Evolutionary conservation across 352 stramenopile genomes (phyloP).

Genomic region (Pythium myriotylum): DNA sequence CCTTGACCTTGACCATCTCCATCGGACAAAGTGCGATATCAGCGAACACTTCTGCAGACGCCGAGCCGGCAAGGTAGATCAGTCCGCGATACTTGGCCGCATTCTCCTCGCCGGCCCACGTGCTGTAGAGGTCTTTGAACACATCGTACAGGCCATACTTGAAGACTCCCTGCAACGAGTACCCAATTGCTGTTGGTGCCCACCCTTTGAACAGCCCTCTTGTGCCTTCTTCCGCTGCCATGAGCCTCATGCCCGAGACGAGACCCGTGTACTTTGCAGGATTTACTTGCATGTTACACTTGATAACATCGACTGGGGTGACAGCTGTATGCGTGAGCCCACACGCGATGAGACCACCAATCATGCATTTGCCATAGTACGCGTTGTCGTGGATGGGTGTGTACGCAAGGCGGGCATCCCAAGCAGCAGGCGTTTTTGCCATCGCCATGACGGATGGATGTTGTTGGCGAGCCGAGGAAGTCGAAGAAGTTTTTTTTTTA

Average conservation of each 20-base stretch:
- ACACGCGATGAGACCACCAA: slow-evolving; percentile 92
- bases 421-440: no score
- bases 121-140: slow-evolving; percentile 95
- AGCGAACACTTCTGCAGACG: slow-evolving; percentile 94
- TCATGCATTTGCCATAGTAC: slow-evolving; percentile 96
- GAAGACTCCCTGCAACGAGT: slow-evolving; percentile 89
- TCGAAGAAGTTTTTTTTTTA: no score
- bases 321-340: slow-evolving; percentile 93
- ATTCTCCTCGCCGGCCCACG: slow-evolving; percentile 90
- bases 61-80: slow-evolving; percentile 92
- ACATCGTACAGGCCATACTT: slow-evolving; percentile 96
- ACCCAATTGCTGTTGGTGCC: slow-evolving; percentile 92
- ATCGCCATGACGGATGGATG: no score
- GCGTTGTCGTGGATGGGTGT: slow-evolving; percentile 81
- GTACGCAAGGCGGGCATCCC: slow-evolving; percentile 82
- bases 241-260: slow-evolving; percentile 79
- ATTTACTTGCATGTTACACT: slow-evolving; percentile 96
- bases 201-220: slow-evolving; percentile 90
- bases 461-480: no score
- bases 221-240: slow-evolving; percentile 87
- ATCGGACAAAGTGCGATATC: slow-evolving; percentile 94
- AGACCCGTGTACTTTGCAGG: slow-evolving; percentile 85
- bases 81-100: slow-evolving; percentile 92
- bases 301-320: slow-evolving; percentile 93
- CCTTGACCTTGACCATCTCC: slow-evolving; percentile 96